Percentiles rank a stretch among this genome's conserved stretches.
Evolutionary conservation across 2,329 filamentous ascomycete genomes (phyloP).

Genomic region (Cladophialophora carrionii): DNA sequence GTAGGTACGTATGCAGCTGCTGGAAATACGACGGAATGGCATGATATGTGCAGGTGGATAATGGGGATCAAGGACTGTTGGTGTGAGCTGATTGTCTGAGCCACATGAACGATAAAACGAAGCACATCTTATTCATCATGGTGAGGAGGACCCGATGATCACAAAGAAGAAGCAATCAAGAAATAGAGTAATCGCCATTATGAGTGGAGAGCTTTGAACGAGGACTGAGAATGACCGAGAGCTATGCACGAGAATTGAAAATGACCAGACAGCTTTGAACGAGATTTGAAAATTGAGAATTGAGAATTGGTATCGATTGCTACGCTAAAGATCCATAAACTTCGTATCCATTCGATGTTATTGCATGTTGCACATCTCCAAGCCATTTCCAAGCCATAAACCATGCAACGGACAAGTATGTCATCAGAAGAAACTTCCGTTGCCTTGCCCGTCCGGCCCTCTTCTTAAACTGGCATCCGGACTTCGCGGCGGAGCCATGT

Average conservation of each 20-base stretch:
- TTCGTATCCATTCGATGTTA: not conserved
- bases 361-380: not conserved
- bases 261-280: not conserved
- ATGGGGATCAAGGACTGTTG: too few species aligned
- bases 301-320: conserved; percentile 4
- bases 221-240: too few species aligned
- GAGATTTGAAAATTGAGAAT: too few species aligned
- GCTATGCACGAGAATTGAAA: too few species aligned
- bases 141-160: too few species aligned
- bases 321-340: conserved; percentile 4
- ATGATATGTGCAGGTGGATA: not conserved
- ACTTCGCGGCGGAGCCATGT: conserved; percentile 27
- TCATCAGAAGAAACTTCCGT: conserved; percentile 23
- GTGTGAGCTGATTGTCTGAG: too few species aligned
- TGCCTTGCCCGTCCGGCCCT: conserved; percentile 11
- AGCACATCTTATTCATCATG: too few species aligned
- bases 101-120: too few species aligned
- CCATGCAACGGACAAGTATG: not conserved
- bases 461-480: conserved; percentile 14
- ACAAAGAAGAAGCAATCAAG: not conserved
- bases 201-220: too few species aligned
- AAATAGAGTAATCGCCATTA: too few species aligned
- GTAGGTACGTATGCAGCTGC: too few species aligned
- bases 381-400: not conserved
- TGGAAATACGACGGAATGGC: too few species aligned